Base-by-base conservation (phyloP, 148 eudicot genomes). In the Cornus controversa region DNA sequence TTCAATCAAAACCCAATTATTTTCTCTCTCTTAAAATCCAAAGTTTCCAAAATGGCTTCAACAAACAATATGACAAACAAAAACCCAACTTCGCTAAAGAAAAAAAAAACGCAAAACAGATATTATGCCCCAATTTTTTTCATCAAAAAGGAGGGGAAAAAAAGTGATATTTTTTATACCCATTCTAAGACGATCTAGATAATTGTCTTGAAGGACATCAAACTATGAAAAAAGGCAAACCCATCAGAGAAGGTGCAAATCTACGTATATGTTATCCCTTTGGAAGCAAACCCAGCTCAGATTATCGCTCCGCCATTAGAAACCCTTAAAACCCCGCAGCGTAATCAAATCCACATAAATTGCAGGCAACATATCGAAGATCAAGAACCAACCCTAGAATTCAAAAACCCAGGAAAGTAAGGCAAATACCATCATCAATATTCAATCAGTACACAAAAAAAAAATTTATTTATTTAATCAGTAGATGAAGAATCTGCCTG, bases 241-340 rank as follows among this genome's bases (percentile, higher is more conserved):
- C 11, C 29, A 37, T 74, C 50, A 25, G 22, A 24, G 36, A 64
- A 63, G 57, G 57, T 24, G 54, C 13, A 45, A 74, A 62, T 62
- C 77, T 72, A 60, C 67, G 23, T 54, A 36, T 62, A 69, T 10
- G 18, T 9, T 20, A 22, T n/a, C 64, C 24, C 64, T 18, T 60
- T n/a, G 10, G 11, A 60, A 60, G 23, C 64, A 60, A 60, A 60
- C 24, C 18, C 23, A 22, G 20, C 67, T 60, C 68, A 63, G 54
- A 63, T n/a, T 29, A 62, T 6, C 18, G 64, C 57, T 37, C 42
- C 69, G 14, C 36, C 69, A 37, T 53, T 18, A 62, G 69, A 37
- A 74, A 74, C 69, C 68, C 69, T 74, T 57, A 25, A 60, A 63
- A 8, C 69, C 69, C 67, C 69, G 27, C 36, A 34, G 50, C 37